These are phyloP conservation scores for Sporothrix dimorphospora DNA, from an alignment of 2,329 filamentous ascomycete species.

Conservation along the genomic window DNA sequence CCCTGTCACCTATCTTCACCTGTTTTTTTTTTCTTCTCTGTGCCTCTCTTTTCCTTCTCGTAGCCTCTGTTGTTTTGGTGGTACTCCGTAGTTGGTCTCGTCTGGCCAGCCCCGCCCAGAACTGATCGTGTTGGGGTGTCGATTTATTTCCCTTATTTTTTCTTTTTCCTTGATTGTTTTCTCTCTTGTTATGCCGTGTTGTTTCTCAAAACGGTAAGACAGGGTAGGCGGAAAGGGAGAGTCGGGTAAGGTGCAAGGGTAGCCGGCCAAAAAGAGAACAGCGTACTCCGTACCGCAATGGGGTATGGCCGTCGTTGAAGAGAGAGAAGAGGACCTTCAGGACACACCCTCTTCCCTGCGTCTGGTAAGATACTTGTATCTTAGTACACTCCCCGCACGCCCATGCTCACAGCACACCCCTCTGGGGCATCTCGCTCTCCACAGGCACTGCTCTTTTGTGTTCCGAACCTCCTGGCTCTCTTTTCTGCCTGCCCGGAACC, in stretches of 20 bases:
- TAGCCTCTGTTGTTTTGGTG: constrained; percentile 5
- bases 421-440: constrained; percentile 3
- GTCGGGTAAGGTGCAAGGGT: constrained; percentile 31
- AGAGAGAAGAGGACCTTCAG: background rate
- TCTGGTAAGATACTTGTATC: no score
- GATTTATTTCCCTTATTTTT: background rate
- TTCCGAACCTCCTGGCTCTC: background rate
- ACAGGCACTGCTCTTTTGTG: background rate
- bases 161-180: background rate
- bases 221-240: constrained; percentile 31
- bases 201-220: constrained; percentile 24
- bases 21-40: constrained; percentile 19
- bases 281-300: constrained; percentile 26
- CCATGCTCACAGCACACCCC: background rate
- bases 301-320: constrained; percentile 18
- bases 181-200: constrained; percentile 19
- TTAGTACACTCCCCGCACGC: background rate
- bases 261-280: constrained; percentile 31
- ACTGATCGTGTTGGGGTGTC: constrained; percentile 3
- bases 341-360: background rate
- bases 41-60: constrained; percentile 15
- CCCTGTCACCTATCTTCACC: constrained; percentile 27
- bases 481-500: constrained; percentile 2
- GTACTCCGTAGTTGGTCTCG: background rate
- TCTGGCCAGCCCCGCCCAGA: background rate